Base-by-base conservation (phyloP, 345 rosid genomes). In the Brassica juncea region DNA sequence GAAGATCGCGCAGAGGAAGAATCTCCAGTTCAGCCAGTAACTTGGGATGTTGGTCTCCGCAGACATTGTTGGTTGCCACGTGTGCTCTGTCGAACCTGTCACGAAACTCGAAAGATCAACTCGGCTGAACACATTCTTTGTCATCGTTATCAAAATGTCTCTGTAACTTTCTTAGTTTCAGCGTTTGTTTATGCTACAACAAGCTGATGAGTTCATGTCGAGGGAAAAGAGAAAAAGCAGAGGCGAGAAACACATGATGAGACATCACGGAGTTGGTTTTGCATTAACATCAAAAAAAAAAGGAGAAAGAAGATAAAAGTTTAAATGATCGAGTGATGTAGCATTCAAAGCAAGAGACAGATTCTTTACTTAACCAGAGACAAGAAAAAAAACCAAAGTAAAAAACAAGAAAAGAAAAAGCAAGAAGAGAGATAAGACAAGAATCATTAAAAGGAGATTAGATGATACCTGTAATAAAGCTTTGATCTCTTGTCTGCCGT, bases 11-110 rank as follows among this genome's bases (percentile, higher is more conserved):
- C 93, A 92, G 2, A 89, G 71, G 68, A 85, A 77, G 90, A 92
- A 90, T 81, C 95, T 92, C 91, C 90, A 88, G 87, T 90, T 94
- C 77, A 94, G 78, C 99, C 99, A 94, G 76, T 91, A 94, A 80
- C 90, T 87, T 55, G 82, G 86, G 30, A 86, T 80, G 72, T 89
- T 86, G 0, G 99, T 89, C 81, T 91, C 88, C 3, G 86, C 82
- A 79, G 87, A 83, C 99, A 90, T 91, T 76, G 69, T 55, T 21
- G 86, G 94, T 85, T 84, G 81, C 89, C 88, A 86, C 66, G 81
- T 84, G 68, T 72, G 89, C 23, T 82, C 78, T 2, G 82, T 80
- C 5, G 90, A 85, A 72, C 91, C 97, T 90, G 97, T 68, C 12
- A 85, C 70, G 82, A 84, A 86, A 87, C 86, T 71, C 34, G 84